phyloP scores from a whole-genome alignment of 2,329 filamentous ascomycete species.

The Aspergillus amoenus region DNA sequence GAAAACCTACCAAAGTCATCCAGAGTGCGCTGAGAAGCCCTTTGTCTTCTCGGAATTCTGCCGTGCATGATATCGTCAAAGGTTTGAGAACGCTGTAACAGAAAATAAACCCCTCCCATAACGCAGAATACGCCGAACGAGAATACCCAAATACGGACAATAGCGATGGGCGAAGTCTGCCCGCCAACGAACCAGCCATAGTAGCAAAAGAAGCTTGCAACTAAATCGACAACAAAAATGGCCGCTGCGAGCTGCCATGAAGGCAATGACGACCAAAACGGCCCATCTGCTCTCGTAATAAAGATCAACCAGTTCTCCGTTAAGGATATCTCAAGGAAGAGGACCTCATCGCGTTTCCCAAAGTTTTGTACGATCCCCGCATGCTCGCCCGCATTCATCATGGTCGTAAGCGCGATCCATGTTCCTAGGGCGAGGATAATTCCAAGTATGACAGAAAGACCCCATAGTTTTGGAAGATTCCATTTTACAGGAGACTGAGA shows the following conservation, averaged over 20 bases:
- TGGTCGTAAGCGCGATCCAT: conserved; percentile 86
- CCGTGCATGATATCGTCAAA: conserved; percentile 95
- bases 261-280: conserved; percentile 86
- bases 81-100: conserved; percentile 74
- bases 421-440: conserved; percentile 77
- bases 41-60: conserved; percentile 69
- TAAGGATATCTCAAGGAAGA: conserved; percentile 87
- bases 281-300: conserved; percentile 89
- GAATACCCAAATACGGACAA: conserved; percentile 88
- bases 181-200: conserved; percentile 77
- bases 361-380: conserved; percentile 90
- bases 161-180: conserved; percentile 74
- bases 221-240: conserved; percentile 65
- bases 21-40: conserved; percentile 72
- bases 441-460: conserved; percentile 82
- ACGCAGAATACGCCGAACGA: conserved; percentile 86
- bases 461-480: conserved; percentile 93
- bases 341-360: conserved; percentile 74
- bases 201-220: conserved; percentile 81
- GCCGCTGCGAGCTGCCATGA: conserved; percentile 64
- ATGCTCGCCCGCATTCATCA: conserved; percentile 65
- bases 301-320: conserved; percentile 97
- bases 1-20: conserved; percentile 79
- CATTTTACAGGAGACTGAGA: conserved; percentile 87
- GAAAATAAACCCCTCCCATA: conserved; percentile 75